Percentiles rank a stretch among this genome's conserved stretches.
Conservation (phyloP, 2,329 filamentous ascomycete genomes). For the Aplosporella prunicola region DNA sequence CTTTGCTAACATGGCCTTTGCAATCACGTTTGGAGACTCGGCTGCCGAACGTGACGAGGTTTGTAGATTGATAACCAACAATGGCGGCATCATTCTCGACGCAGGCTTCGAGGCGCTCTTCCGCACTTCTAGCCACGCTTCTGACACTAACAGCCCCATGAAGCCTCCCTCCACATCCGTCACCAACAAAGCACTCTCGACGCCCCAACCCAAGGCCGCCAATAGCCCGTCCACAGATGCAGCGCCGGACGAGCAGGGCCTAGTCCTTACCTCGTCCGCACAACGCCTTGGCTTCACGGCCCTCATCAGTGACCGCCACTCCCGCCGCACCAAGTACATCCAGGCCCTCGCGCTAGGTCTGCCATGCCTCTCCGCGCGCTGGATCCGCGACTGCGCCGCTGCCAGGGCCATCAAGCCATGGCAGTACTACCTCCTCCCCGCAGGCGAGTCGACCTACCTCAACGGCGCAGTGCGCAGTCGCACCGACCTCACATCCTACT, state of each 20-base stretch:
- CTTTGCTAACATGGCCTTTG: constrained; percentile 79
- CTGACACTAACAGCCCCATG: constrained; percentile 11
- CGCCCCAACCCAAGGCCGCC: not conserved
- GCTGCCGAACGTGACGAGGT: constrained; percentile 48
- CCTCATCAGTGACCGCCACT: constrained; percentile 76
- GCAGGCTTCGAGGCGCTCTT: constrained; percentile 79
- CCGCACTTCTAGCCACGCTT: constrained; percentile 33
- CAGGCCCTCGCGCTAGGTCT: constrained; percentile 85
- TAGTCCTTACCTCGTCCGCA: constrained; percentile 48
- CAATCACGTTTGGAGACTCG: constrained; percentile 58
- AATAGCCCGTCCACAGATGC: not conserved
- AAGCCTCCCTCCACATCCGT: constrained; percentile 1
- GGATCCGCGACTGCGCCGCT: constrained; percentile 64
- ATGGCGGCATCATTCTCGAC: constrained; percentile 63
- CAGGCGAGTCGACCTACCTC: constrained; percentile 69
- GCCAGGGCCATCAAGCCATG: constrained; percentile 59
- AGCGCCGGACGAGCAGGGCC: constrained; percentile 14
- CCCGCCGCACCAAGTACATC: constrained; percentile 83
- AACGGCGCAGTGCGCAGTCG: constrained; percentile 70
- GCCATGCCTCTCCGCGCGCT: constrained; percentile 74
- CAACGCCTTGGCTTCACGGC: constrained; percentile 64
- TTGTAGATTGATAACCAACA: constrained; percentile 53
- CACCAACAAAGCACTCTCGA: not conserved
- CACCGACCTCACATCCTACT: constrained; percentile 49
- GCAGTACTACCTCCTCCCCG: constrained; percentile 73